Percentiles rank a stretch among this genome's conserved stretches.
Evolutionary conservation across 179 eudicot genomes (phyloP).

Genomic region (Spinacia oleracea): DNA sequence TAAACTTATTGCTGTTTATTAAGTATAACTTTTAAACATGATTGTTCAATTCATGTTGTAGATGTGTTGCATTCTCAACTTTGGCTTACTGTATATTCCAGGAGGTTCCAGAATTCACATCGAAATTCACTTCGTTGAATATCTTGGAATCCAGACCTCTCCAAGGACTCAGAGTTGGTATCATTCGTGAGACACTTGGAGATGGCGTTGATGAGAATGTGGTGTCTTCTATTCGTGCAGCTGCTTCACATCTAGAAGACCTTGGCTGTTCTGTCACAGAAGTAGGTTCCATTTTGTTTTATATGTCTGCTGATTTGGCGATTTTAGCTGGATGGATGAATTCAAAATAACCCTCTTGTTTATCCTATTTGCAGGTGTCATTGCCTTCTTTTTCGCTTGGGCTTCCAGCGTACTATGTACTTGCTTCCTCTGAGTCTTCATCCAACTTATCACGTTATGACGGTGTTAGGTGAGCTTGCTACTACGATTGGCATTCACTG

Average conservation of each 20-base stretch:
- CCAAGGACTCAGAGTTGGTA: conserved; percentile 83
- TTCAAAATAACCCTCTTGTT: neutral
- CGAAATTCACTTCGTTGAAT: conserved; percentile 55
- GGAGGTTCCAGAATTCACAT: conserved; percentile 78
- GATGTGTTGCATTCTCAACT: conserved; percentile 14
- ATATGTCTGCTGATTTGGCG: conserved; percentile 6
- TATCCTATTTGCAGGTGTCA: conserved; percentile 59
- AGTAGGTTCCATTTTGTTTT: conserved; percentile 39
- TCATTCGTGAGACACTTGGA: conserved; percentile 85
- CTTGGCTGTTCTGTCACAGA: conserved; percentile 79
- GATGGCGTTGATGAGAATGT: conserved; percentile 80
- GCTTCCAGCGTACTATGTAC: conserved; percentile 92
- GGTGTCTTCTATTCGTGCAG: conserved; percentile 60
- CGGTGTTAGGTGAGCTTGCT: conserved; percentile 65
- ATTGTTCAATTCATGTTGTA: neutral
- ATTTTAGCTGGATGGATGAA: neutral
- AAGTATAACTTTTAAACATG: neutral
- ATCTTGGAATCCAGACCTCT: conserved; percentile 69
- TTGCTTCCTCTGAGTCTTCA: conserved; percentile 97
- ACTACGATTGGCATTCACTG: neutral
- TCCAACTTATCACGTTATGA: conserved; percentile 96
- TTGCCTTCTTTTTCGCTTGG: conserved; percentile 93
- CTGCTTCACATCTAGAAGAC: conserved; percentile 84
- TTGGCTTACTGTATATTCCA: conserved; percentile 35
- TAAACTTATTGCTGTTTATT: neutral